Base-by-base conservation (phyloP, 2,329 filamentous ascomycete genomes). In the Arthrobotrys sinensis region DNA sequence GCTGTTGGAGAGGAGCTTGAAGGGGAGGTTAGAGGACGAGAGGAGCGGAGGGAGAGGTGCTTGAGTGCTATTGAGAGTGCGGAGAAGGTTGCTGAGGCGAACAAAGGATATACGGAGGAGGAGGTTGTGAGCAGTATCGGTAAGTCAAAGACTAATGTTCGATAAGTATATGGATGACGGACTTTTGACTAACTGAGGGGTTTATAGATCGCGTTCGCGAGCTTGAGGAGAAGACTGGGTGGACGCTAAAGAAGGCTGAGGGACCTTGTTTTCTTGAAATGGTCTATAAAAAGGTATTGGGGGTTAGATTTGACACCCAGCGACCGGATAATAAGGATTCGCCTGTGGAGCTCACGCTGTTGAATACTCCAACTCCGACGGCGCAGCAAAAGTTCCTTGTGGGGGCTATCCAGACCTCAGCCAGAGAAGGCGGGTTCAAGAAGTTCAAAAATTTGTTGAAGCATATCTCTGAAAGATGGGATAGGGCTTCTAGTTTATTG, bases 81-180 rank as follows among this genome's bases (percentile, higher is more conserved):
- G 0, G 94, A 97, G 83, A 91, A 90, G 80, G 87, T 96, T 28
- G 89, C 92, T 79, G 94, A 97, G 83, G 92, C 97, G 82, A 97
- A 92, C 83, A 90, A 94, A 66, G 94, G 95, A 45, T 97, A 94
- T 91, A 95, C 91, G 71, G 89, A 91, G 65, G 90, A 88, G 32
- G 96, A 98, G 84, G 93, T 98, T 80, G 88, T 88, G 80, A 86
- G 87, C 8, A 78, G 62, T 50, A 78, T 78, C 19, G 75, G 45
- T 86, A 97, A n/a, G 94, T 94, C 88, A 93, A 93, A 87, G 83
- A 86, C 82, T 21, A 16, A 21, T n/a, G 34, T 21, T 38, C 10
- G 4, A 14, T 34, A 19, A 21, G 14, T 38, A 43, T 46, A 57
- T 14, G 7, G 24, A 7, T 57, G 19, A 52, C 16, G 12, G 34